phyloP scores from a whole-genome alignment of 2,329 filamentous ascomycete species.

The Hymenoscyphus repandus region DNA sequence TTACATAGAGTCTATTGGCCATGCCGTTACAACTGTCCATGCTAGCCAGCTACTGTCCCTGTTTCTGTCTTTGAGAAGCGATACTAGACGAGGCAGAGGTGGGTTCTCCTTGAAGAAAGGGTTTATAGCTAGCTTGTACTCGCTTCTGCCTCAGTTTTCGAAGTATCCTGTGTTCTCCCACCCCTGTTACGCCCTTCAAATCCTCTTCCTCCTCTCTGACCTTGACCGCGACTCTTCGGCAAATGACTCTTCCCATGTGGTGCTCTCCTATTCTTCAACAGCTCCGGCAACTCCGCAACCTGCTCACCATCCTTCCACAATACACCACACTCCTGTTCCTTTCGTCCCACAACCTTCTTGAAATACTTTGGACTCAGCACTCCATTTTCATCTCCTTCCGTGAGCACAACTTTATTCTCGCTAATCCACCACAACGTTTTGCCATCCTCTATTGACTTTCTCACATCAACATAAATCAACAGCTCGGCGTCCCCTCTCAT shows the following conservation, averaged over 20 bases:
- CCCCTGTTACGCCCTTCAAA: not conserved
- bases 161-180: not conserved
- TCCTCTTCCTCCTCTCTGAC: constrained; percentile 21
- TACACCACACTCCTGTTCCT: constrained; percentile 49
- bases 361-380: constrained; percentile 39
- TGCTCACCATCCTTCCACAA: constrained; percentile 68
- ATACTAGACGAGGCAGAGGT: no score
- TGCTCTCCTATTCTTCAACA: constrained; percentile 47
- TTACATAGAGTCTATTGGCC: no score
- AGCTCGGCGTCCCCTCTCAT: constrained; percentile 76
- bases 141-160: no score
- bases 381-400: constrained; percentile 45
- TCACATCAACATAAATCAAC: constrained; percentile 71
- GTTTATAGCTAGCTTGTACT: no score
- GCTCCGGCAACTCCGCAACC: constrained; percentile 60
- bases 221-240: constrained; percentile 17
- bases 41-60: no score
- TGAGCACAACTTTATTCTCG: constrained; percentile 72
- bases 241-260: constrained; percentile 34
- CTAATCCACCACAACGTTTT: constrained; percentile 70
- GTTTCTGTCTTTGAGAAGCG: no score
- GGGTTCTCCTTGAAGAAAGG: no score
- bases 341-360: constrained; percentile 61
- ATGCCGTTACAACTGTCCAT: no score
- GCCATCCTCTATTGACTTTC: constrained; percentile 55